Evolutionary conservation across 179 eudicot species (phyloP), one percentile per base, ranked within the genome.

Genomic region (Silene coronaria): DNA sequence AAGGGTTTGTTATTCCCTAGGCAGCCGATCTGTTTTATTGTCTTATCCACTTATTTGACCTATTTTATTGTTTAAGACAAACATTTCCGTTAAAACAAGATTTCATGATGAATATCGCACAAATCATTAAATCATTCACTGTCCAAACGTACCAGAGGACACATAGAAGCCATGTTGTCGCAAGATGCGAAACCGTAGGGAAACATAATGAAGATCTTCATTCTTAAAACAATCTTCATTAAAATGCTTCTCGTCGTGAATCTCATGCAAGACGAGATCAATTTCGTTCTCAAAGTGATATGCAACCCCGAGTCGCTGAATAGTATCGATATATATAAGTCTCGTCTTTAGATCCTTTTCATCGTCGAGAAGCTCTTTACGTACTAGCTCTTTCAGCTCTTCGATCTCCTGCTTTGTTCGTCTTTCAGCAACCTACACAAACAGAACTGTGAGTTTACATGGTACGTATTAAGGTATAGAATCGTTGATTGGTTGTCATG

Each of bases 81-180:
- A n/a, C n/a, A n/a, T n/a, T n/a, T n/a, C n/a, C n/a, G n/a, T n/a
- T n/a, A n/a, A n/a, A n/a, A n/a, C n/a, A n/a, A n/a, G n/a, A n/a
- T n/a, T n/a, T n/a, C n/a, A n/a, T n/a, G n/a, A n/a, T n/a, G n/a
- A n/a, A n/a, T n/a, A n/a, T n/a, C n/a, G n/a, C n/a, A n/a, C n/a
- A n/a, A n/a, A n/a, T n/a, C n/a, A n/a, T n/a, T n/a, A n/a, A n/a
- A n/a, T n/a, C n/a, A n/a, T n/a, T n/a, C n/a, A n/a, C n/a, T n/a
- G n/a, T n/a, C n/a, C n/a, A n/a, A 51, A 51, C 58, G 21, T 76
- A 76, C 79, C 74, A 11, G n/a, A 59, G 1, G 79, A 57, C 0
- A 76, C 74, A 16, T 2, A 1, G 12, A 34, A 76, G 14, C 79
- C 79, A 59, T 76, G 73, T 42, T 76, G 67, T 1, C 79, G 63